Evolutionary conservation across 192 early-diverging fungal genomes (phyloP), one percentile per base, ranked within the genome.

Genomic region (Gryganskiella cystojenkinii): DNA sequence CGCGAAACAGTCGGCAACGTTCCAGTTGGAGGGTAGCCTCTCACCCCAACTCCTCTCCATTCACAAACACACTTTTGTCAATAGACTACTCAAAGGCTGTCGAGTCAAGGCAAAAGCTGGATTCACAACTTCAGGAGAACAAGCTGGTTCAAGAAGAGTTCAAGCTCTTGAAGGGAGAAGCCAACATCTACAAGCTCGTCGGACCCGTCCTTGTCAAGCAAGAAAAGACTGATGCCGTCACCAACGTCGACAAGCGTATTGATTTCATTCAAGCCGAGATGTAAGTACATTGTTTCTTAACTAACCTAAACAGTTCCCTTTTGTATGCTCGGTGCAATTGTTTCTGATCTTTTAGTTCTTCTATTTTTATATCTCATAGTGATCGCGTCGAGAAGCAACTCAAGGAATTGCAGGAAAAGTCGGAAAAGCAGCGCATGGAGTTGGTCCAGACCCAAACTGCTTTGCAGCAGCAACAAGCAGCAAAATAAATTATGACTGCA

Each of bases 41-140:
- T n/a, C n/a, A n/a, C n/a, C n/a, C n/a, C n/a, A n/a, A n/a, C n/a
- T n/a, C n/a, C n/a, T n/a, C n/a, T n/a, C n/a, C n/a, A n/a, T n/a
- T n/a, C n/a, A n/a, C n/a, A n/a, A n/a, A n/a, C n/a, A n/a, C n/a
- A n/a, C 37, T 7, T 17, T 30, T 51, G 45, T 50, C 10, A 35
- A 24, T 65, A 95, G 96, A 98, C 44, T 88, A 92, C 57, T 56
- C 88, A 33, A 91, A 89, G 67, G 89, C 90, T 25, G 90, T 97
- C 24, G 81, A 84, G 49, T 89, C 84, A 58, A 88, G 93, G 46
- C 90, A 94, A 64, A 90, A 90, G 65, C 87, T 99, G 19, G 95
- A 99, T 69, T 97, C 98, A 28, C 98, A 99, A 80, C 84, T 96
- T 40, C 93, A 96, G 63, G 98, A 99, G 62, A 99, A 99, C 84